A percentile compares a stretch with the other conserved stretches of the same genome.
Conservation (phyloP, 192 early-diverging fungal genomes). For the Pilobolus umbonatus region DNA sequence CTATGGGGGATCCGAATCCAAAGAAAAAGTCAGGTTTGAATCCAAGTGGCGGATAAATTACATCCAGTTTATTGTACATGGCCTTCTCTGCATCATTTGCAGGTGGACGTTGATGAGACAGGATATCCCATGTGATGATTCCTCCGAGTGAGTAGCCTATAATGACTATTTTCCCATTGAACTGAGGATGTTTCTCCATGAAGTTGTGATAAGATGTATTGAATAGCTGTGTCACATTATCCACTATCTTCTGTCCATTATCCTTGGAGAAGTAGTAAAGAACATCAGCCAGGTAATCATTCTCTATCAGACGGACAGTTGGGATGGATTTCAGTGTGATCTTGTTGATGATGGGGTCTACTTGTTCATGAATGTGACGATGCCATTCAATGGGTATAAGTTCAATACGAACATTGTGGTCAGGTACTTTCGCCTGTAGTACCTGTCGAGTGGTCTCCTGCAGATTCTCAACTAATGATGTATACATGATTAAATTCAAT, state of each 20-base stretch:
- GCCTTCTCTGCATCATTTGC: conserved; percentile 5
- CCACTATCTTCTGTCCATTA: conserved; percentile 30
- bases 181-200: conserved; percentile 49
- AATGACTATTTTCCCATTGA: conserved; percentile 55
- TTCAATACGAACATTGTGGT: conserved; percentile 34
- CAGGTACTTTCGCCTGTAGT: conserved; percentile 34
- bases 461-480: conserved; percentile 29
- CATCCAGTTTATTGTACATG: conserved; percentile 24
- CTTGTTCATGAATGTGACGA: conserved; percentile 32
- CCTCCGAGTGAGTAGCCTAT: conserved; percentile 69
- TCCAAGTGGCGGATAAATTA: conserved; percentile 33
- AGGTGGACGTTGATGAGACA: conserved; percentile 37
- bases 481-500: neutral
- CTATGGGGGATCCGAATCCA: conserved; percentile 44
- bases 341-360: conserved; percentile 24
- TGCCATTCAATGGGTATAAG: conserved; percentile 39
- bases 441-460: conserved; percentile 36
- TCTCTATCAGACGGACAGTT: conserved; percentile 36
- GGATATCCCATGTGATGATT: conserved; percentile 63
- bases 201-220: conserved; percentile 50
- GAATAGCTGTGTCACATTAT: conserved; percentile 29
- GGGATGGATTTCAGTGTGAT: conserved; percentile 40
- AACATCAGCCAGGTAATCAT: conserved; percentile 37
- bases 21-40: conserved; percentile 48
- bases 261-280: conserved; percentile 36